Conservation (phyloP, 1,284 basidiomycete species). For the Erythrobasidium hasegawianum region DNA sequence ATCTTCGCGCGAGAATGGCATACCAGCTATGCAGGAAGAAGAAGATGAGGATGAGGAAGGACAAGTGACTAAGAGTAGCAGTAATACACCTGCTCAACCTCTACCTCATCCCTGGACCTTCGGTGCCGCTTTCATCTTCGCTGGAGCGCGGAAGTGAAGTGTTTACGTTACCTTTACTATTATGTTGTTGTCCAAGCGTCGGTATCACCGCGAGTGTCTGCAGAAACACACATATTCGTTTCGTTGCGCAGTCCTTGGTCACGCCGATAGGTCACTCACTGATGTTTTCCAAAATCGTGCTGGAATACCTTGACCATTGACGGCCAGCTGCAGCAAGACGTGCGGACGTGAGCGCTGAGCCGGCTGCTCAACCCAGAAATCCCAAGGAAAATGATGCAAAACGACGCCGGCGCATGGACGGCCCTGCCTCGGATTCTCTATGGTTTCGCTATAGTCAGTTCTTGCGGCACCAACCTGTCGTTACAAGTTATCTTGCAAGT, state of each 20-base stretch:
- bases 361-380: no score
- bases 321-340: no score
- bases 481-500: background rate
- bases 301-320: no score
- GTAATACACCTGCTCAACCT: slow-evolving; percentile 4
- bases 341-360: no score
- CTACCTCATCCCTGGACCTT: slow-evolving; percentile 34
- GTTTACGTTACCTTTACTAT: background rate
- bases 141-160: slow-evolving; percentile 6
- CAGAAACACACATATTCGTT: no score
- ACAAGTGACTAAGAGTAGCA: background rate
- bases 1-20: background rate
- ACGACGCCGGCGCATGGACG: slow-evolving; percentile 16
- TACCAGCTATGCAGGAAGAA: background rate
- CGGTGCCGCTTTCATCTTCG: slow-evolving; percentile 24
- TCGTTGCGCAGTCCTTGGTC: no score
- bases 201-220: no score
- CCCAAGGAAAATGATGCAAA: background rate
- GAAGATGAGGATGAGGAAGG: background rate
- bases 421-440: slow-evolving; percentile 32
- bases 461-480: background rate
- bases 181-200: background rate
- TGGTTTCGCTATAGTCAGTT: slow-evolving; percentile 32
- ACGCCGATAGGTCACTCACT: no score
- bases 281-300: no score